Evolutionary conservation across 2,329 filamentous ascomycete species (phyloP).

Genomic region (Dothistroma septosporum): DNA sequence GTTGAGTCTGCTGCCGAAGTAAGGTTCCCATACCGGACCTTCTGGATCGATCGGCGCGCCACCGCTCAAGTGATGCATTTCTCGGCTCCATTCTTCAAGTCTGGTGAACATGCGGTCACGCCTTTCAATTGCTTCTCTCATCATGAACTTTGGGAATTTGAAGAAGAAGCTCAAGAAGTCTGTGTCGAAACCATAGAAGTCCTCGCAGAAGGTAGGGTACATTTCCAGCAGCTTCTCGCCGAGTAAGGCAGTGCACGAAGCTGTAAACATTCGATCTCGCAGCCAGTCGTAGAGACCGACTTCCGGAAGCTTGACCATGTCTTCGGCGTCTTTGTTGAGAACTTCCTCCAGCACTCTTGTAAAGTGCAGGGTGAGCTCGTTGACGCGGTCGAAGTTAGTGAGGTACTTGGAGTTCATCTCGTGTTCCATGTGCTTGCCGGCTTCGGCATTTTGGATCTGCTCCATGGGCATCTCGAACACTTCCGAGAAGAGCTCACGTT

Average conservation of each 20-base stretch:
- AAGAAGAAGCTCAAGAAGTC: constrained; percentile 32
- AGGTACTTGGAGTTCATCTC: constrained; percentile 31
- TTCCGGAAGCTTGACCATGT: constrained; percentile 17
- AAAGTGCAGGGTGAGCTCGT: constrained; percentile 31
- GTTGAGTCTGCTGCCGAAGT: constrained; percentile 30
- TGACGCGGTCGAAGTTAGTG: constrained; percentile 29
- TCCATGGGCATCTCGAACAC: constrained; percentile 26
- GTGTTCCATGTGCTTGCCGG: constrained; percentile 23
- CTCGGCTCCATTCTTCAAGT: constrained; percentile 26
- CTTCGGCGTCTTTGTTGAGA: constrained; percentile 22
- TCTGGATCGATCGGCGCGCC: constrained; percentile 27
- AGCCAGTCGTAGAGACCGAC: constrained; percentile 32
- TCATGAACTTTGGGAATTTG: constrained; percentile 26
- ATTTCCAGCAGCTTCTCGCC: constrained; percentile 30
- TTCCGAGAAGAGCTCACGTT: constrained; percentile 24
- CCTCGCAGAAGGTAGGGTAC: constrained; percentile 28
- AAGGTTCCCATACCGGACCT: constrained; percentile 28
- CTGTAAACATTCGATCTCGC: constrained; percentile 30
- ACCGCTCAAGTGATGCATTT: constrained; percentile 26
- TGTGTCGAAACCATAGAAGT: constrained; percentile 32
- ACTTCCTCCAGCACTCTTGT: constrained; percentile 19
- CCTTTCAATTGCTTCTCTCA: constrained; percentile 21
- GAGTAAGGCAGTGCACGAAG: constrained; percentile 30
- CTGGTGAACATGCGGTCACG: constrained; percentile 26
- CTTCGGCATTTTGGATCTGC: constrained; percentile 23